A percentile compares a stretch with the other conserved stretches of the same genome.
Evolutionary conservation across 257 asterid genomes (phyloP).

Genomic region (Petrea volubilis): DNA sequence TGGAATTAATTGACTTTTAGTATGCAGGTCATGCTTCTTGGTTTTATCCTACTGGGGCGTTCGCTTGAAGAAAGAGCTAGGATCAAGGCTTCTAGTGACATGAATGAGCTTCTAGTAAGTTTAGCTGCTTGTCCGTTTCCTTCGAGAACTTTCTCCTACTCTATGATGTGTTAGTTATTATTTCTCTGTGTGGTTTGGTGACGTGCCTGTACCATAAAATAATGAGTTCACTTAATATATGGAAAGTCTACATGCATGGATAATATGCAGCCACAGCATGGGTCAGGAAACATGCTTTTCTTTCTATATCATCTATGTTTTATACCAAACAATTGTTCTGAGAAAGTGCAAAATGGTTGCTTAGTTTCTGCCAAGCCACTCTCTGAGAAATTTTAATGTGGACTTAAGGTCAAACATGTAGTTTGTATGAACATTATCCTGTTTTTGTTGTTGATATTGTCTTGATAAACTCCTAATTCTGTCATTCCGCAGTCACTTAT

Average conservation of each 20-base stretch:
- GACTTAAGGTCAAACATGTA: constrained; percentile 5
- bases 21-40: constrained; percentile 99
- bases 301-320: background rate
- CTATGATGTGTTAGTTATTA: constrained; percentile 2
- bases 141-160: constrained; percentile 17
- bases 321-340: background rate
- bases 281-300: background rate
- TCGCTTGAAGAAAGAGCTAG: constrained; percentile 97
- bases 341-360: background rate
- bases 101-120: constrained; percentile 94
- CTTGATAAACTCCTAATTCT: constrained; percentile 20
- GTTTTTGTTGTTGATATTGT: constrained; percentile 10
- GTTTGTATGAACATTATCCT: constrained; percentile 4
- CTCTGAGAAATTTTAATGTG: background rate
- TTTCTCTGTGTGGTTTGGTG: constrained; percentile 14
- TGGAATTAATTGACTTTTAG: constrained; percentile 54
- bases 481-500: constrained; percentile 78
- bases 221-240: background rate
- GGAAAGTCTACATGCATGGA: background rate
- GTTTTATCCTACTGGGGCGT: constrained; percentile 92
- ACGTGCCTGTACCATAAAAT: constrained; percentile 3
- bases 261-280: background rate
- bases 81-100: constrained; percentile 93
- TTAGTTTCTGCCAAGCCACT: constrained; percentile 7
- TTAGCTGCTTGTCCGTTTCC: constrained; percentile 4